Evolutionary conservation across 768 basidiomycete species (phyloP).

Genomic region (Rhodotorula babjevae): DNA sequence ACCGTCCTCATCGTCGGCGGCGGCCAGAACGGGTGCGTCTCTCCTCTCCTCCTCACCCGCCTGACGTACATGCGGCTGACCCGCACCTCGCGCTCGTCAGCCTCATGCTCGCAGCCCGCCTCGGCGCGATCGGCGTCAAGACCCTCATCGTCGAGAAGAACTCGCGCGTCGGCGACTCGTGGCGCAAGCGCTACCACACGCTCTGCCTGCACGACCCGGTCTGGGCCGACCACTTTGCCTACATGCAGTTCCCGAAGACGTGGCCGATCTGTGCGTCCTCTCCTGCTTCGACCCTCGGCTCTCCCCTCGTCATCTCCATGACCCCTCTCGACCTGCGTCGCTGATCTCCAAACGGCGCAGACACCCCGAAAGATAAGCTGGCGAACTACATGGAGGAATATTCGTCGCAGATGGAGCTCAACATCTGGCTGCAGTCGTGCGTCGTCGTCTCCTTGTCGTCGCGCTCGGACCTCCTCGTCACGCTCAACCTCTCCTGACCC

Average conservation of each 20-base stretch:
- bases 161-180: slow-evolving; percentile 46
- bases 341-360: neutral
- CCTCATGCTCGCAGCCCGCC: slow-evolving; percentile 59
- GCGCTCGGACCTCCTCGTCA: too few relatives aligned
- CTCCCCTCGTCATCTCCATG: too few relatives aligned
- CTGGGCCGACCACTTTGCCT: slow-evolving; percentile 48
- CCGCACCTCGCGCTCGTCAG: neutral
- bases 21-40: slow-evolving; percentile 54
- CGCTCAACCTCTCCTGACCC: too few relatives aligned
- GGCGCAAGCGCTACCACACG: slow-evolving; percentile 31
- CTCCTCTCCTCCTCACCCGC: too few relatives aligned
- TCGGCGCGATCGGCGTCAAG: slow-evolving; percentile 58
- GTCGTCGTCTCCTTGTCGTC: too few relatives aligned
- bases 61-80: too few relatives aligned
- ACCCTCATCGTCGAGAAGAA: slow-evolving; percentile 64
- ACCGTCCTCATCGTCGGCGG: slow-evolving; percentile 54
- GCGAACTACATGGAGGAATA: slow-evolving; percentile 45
- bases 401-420: slow-evolving; percentile 34
- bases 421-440: slow-evolving; percentile 36
- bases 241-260: slow-evolving; percentile 41
- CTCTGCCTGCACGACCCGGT: slow-evolving; percentile 7
- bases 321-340: neutral
- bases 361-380: slow-evolving; percentile 43
- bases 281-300: too few relatives aligned
- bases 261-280: slow-evolving; percentile 44